phyloP scores from a whole-genome alignment of 768 basidiomycete species.

The Mrakia hoshinonis region DNA sequence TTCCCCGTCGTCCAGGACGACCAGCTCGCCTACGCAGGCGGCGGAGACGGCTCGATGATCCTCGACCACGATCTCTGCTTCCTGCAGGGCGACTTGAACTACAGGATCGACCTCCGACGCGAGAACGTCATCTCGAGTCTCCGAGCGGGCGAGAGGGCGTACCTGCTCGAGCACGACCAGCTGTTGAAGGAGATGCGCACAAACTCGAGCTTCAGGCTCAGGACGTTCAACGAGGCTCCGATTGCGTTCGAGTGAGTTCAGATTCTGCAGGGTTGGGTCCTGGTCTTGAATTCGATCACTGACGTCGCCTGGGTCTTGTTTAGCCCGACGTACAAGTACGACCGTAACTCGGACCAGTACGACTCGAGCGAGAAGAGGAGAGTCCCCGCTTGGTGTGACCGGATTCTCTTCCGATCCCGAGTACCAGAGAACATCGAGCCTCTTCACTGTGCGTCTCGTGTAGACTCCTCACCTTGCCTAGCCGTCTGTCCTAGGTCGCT shows the following conservation, averaged over 20 bases:
- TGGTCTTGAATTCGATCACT: background rate
- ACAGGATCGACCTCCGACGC: slow-evolving; percentile 86
- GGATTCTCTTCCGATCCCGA: slow-evolving; percentile 62
- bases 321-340: slow-evolving; percentile 48
- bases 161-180: slow-evolving; percentile 67
- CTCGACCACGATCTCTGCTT: slow-evolving; percentile 92
- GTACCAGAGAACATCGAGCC: slow-evolving; percentile 43
- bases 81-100: slow-evolving; percentile 92
- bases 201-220: slow-evolving; percentile 80
- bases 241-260: slow-evolving; percentile 54
- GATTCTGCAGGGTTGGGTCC: slow-evolving; percentile 71
- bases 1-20: slow-evolving; percentile 48
- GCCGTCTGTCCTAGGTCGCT: slow-evolving; percentile 42
- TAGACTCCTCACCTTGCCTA: slow-evolving; percentile 52
- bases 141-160: slow-evolving; percentile 55
- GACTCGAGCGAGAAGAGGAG: slow-evolving; percentile 84
- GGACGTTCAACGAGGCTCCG: slow-evolving; percentile 67
- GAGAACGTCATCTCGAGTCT: slow-evolving; percentile 69
- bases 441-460: slow-evolving; percentile 31
- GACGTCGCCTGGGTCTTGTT: background rate
- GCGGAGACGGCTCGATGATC: slow-evolving; percentile 86
- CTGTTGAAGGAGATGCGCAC: slow-evolving; percentile 76
- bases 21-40: slow-evolving; percentile 62
- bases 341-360: slow-evolving; percentile 64
- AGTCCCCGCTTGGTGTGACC: slow-evolving; percentile 93